Evolutionary conservation across 257 asterid species (phyloP).

Genomic region (Plantago major): DNA sequence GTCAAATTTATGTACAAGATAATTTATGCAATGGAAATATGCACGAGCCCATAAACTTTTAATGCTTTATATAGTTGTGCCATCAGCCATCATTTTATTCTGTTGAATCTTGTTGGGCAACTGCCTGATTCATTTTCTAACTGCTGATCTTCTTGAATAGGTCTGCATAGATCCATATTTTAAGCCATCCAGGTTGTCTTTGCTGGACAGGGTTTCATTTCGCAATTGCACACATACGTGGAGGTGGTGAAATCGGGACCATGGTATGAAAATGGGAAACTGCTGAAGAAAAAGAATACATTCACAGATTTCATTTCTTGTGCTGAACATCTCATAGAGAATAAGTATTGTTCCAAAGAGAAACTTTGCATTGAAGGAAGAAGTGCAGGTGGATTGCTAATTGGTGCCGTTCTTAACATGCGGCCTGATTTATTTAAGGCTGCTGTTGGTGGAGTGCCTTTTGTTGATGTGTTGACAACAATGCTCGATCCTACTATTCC

Average conservation of each 20-base stretch:
- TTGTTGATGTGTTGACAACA: slow-evolving; percentile 87
- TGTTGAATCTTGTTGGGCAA: neutral
- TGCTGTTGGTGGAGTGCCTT: slow-evolving; percentile 95
- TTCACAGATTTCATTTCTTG: slow-evolving; percentile 86
- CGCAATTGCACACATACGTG: slow-evolving; percentile 81
- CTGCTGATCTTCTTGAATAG: slow-evolving; percentile 42
- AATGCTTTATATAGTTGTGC: no score
- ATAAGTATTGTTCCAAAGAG: slow-evolving; percentile 77
- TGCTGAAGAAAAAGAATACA: slow-evolving; percentile 81
- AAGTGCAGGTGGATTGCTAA: slow-evolving; percentile 96
- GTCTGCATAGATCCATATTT: slow-evolving; percentile 72
- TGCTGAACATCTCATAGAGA: slow-evolving; percentile 77
- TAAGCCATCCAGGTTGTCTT: slow-evolving; percentile 73
- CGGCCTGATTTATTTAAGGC: slow-evolving; percentile 87
- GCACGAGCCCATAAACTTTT: no score
- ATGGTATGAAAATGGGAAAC: slow-evolving; percentile 94
- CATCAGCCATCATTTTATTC: no score
- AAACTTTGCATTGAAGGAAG: slow-evolving; percentile 86
- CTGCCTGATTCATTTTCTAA: slow-evolving; percentile 17
- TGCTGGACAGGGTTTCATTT: slow-evolving; percentile 87
- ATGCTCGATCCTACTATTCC: slow-evolving; percentile 99
- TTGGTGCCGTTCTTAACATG: slow-evolving; percentile 91
- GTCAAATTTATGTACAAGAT: no score
- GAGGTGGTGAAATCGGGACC: slow-evolving; percentile 99
- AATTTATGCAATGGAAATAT: no score